Conservation (phyloP, 257 asterid genomes). For the Paraleonurus japonicus region DNA sequence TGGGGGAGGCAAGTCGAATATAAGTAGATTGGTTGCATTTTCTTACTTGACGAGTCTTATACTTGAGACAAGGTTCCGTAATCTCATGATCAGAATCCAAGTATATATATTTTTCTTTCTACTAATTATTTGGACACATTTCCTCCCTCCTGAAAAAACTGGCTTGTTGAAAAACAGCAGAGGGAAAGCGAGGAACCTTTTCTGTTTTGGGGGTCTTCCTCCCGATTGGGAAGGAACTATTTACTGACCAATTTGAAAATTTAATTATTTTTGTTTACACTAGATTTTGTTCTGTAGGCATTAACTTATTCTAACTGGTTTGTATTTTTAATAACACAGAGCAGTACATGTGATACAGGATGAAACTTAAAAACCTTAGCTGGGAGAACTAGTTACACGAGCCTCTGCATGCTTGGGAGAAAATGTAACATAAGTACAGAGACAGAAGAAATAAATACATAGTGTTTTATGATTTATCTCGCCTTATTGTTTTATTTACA, state of each 20-base stretch:
- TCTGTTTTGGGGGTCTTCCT: not conserved
- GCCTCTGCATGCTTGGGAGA: slow-evolving; percentile 6
- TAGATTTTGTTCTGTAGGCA: not conserved
- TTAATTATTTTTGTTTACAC: not conserved
- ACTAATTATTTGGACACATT: not conserved
- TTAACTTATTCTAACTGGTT: not conserved
- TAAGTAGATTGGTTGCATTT: not conserved
- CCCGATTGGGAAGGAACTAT: slow-evolving; percentile 7
- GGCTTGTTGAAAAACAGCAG: slow-evolving; percentile 6
- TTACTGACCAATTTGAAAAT: not conserved
- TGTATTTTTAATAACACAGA: slow-evolving; percentile 6
- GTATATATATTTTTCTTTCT: not conserved
- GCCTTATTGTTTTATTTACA: not conserved
- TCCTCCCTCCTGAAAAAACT: not conserved
- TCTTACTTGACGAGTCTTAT: not conserved
- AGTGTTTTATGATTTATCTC: not conserved
- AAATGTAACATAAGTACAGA: not conserved
- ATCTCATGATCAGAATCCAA: not conserved
- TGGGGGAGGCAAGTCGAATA: not conserved
- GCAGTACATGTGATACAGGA: not conserved
- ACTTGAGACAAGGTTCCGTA: slow-evolving; percentile 1
- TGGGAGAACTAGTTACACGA: slow-evolving; percentile 10
- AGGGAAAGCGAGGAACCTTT: slow-evolving; percentile 9
- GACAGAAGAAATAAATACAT: not conserved
- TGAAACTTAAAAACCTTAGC: not conserved